These are phyloP conservation scores for Botryosphaeria agaves DNA, from an alignment of 2,329 filamentous ascomycete species.

Conservation along the genomic window DNA sequence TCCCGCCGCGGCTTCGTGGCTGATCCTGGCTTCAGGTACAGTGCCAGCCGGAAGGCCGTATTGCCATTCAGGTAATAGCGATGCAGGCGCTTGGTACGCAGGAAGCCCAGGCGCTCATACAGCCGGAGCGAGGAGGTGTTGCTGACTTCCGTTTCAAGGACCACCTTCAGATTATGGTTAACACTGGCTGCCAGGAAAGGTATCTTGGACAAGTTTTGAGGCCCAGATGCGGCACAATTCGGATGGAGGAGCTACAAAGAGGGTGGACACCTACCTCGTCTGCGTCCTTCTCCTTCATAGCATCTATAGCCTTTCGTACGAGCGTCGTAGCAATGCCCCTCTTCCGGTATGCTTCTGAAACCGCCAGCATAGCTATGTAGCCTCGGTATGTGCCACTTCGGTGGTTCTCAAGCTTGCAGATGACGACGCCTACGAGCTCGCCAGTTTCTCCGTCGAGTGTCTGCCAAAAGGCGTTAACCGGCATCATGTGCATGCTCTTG, in stretches of 20 bases:
- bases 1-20: conserved; percentile 19
- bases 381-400: conserved; percentile 72
- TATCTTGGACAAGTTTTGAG: conserved; percentile 2
- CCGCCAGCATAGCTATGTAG: conserved; percentile 98
- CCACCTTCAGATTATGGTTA: conserved; percentile 34
- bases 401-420: conserved; percentile 88
- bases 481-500: too few species aligned
- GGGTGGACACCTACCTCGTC: conserved; percentile 44
- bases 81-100: conserved; percentile 82
- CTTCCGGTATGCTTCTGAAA: conserved; percentile 61
- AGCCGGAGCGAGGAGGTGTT: conserved; percentile 81
- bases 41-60: conserved; percentile 74
- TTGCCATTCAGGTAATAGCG: conserved; percentile 95
- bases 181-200: background rate
- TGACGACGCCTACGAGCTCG: conserved; percentile 72
- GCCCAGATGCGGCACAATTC: too few species aligned
- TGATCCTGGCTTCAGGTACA: conserved; percentile 53
- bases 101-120: conserved; percentile 83
- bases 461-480: conserved; percentile 34
- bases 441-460: conserved; percentile 38
- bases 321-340: conserved; percentile 72
- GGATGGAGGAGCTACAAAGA: background rate
- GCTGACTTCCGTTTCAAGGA: conserved; percentile 87
- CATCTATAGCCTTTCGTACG: conserved; percentile 79
- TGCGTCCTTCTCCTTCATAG: conserved; percentile 68